These are phyloP conservation scores for Peronospora farinosa DNA, from an alignment of 352 stramenopile species.

Conservation along the genomic window DNA sequence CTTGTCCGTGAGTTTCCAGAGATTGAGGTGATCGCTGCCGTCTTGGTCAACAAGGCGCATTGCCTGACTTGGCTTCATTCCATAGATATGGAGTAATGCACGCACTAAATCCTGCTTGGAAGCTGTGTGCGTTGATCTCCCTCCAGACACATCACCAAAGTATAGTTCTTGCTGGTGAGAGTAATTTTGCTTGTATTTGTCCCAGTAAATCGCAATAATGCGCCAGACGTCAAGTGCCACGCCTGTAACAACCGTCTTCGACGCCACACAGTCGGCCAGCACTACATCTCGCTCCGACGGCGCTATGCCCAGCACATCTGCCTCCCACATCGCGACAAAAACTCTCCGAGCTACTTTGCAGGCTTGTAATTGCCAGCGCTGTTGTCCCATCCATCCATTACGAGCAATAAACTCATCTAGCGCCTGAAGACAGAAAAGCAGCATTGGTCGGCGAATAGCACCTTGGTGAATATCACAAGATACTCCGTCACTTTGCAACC, in stretches of 20 bases:
- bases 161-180: conserved; percentile 60
- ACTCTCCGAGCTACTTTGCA: conserved; percentile 53
- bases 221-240: conserved; percentile 54
- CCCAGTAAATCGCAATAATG: conserved; percentile 54
- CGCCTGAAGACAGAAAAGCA: conserved; percentile 69
- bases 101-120: conserved; percentile 36
- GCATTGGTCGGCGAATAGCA: conserved; percentile 38
- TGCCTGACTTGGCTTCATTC: conserved; percentile 39
- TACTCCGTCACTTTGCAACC: conserved; percentile 31
- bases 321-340: conserved; percentile 52
- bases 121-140: background rate
- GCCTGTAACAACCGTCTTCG: conserved; percentile 31
- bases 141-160: conserved; percentile 32
- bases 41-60: conserved; percentile 24
- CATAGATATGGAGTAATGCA: conserved; percentile 45
- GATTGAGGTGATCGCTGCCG: conserved; percentile 1
- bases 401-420: conserved; percentile 66
- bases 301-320: conserved; percentile 24
- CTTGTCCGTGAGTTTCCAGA: conserved; percentile 19
- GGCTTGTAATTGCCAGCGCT: conserved; percentile 37
- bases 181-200: conserved; percentile 52
- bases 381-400: conserved; percentile 24
- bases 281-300: conserved; percentile 28
- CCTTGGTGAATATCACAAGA: conserved; percentile 43
- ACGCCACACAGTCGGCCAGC: conserved; percentile 33